These are phyloP conservation scores for Ceratorhiza oryzae-sativae DNA, from an alignment of 1,284 basidiomycete species.

Conservation along the genomic window DNA sequence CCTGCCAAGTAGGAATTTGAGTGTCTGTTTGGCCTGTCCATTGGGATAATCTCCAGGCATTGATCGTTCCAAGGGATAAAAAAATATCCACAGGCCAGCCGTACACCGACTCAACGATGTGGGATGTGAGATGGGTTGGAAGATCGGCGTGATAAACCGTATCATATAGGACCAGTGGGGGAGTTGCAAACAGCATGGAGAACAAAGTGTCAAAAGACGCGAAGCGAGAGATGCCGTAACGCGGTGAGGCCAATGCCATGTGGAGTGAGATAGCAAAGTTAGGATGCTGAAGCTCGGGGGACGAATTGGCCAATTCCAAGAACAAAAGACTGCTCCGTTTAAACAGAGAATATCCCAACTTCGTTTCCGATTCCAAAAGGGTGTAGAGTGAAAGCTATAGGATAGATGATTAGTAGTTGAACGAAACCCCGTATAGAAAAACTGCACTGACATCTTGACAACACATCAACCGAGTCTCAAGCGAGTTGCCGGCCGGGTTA, in stretches of 20 bases:
- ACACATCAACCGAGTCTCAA: not conserved
- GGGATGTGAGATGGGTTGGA: not conserved
- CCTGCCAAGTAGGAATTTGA: not conserved
- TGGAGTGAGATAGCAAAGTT: not conserved
- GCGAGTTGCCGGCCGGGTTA: not conserved
- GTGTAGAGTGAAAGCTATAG: not conserved
- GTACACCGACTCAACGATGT: slow-evolving; percentile 2
- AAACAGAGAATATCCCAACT: not conserved
- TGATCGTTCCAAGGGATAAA: not conserved
- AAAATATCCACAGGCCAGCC: not conserved
- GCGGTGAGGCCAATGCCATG: not conserved
- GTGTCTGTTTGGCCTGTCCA: not conserved
- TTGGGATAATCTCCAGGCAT: not conserved
- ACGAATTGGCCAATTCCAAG: not conserved
- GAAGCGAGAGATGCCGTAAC: not conserved
- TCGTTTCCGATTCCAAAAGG: not conserved
- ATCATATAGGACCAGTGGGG: not conserved
- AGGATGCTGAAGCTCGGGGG: not conserved
- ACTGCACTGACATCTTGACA: not conserved
- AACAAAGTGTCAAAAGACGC: not conserved
- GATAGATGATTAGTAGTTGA: not conserved
- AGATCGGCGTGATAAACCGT: not conserved
- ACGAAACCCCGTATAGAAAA: not conserved
- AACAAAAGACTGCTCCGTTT: not conserved
- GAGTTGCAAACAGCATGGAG: not conserved